Percentiles rank a stretch among this genome's conserved stretches.
These are phyloP conservation scores for Citrullus colocynthis DNA, from an alignment of 306 rosid genomes.

Conservation along the genomic window DNA sequence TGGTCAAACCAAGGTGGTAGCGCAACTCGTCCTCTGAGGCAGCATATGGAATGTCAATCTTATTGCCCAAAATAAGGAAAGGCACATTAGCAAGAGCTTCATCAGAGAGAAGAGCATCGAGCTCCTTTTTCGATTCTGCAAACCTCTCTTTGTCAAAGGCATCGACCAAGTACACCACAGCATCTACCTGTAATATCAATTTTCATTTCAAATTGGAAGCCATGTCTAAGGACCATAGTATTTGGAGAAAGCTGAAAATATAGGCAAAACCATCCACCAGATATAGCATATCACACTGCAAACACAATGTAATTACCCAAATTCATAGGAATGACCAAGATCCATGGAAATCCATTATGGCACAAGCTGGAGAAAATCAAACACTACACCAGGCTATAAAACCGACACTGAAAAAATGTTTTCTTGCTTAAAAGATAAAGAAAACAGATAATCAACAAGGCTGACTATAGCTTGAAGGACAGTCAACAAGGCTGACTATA, in stretches of 20 bases:
- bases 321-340: neutral
- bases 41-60: constrained; percentile 28
- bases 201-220: neutral
- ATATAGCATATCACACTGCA: neutral
- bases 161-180: constrained; percentile 32
- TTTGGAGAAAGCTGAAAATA: neutral
- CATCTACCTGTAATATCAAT: constrained; percentile 20
- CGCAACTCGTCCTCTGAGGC: constrained; percentile 32
- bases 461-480: neutral
- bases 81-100: constrained; percentile 25
- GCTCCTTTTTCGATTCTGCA: constrained; percentile 29
- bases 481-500: neutral
- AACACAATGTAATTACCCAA: neutral
- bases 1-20: constrained; percentile 23
- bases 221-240: neutral
- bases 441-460: neutral
- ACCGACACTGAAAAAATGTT: neutral
- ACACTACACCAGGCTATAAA: neutral
- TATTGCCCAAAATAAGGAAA: constrained; percentile 28
- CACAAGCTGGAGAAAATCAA: neutral
- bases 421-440: neutral
- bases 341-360: neutral
- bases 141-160: constrained; percentile 30
- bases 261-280: neutral
- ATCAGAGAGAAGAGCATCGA: constrained; percentile 32